Percentiles rank a stretch among this genome's conserved stretches.
Evolutionary conservation across 164 flowering plant species (phyloP).

Genomic region (Saururus chinensis): DNA sequence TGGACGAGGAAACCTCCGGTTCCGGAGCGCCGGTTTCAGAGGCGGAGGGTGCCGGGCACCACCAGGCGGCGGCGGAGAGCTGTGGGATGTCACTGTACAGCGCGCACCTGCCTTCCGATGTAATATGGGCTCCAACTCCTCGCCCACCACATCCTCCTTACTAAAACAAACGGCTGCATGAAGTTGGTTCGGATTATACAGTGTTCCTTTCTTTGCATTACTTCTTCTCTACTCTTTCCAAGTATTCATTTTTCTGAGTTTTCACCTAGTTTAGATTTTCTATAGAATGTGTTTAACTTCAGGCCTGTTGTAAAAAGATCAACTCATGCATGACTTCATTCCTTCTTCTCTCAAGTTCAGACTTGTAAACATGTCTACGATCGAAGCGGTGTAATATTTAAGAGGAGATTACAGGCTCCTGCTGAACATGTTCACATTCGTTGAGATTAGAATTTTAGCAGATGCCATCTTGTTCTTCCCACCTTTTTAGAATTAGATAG

Average conservation of each 20-base stretch:
- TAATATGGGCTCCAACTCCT: constrained; percentile 57
- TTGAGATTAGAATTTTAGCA: too few species aligned
- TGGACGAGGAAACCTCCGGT: constrained; percentile 20
- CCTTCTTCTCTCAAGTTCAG: background rate
- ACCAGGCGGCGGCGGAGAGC: constrained; percentile 9
- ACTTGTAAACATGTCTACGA: background rate
- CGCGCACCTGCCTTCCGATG: constrained; percentile 47
- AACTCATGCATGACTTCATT: background rate
- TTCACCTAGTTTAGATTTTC: background rate
- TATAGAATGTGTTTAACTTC: too few species aligned
- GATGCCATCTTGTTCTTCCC: too few species aligned
- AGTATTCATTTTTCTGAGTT: background rate
- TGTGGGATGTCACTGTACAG: constrained; percentile 31
- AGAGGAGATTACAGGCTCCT: background rate
- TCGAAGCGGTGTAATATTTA: too few species aligned
- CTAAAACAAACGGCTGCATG: background rate
- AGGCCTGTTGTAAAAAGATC: background rate
- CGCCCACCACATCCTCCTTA: constrained; percentile 34
- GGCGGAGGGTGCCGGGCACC: background rate
- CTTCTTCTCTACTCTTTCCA: background rate
- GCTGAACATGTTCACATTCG: too few species aligned
- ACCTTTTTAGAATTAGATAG: too few species aligned
- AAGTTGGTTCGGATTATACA: too few species aligned
- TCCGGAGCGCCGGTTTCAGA: background rate
- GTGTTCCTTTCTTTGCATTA: background rate